These are phyloP conservation scores for Sclerotinia subarctica DNA, from an alignment of 2,329 filamentous ascomycete genomes.

Conservation along the genomic window DNA sequence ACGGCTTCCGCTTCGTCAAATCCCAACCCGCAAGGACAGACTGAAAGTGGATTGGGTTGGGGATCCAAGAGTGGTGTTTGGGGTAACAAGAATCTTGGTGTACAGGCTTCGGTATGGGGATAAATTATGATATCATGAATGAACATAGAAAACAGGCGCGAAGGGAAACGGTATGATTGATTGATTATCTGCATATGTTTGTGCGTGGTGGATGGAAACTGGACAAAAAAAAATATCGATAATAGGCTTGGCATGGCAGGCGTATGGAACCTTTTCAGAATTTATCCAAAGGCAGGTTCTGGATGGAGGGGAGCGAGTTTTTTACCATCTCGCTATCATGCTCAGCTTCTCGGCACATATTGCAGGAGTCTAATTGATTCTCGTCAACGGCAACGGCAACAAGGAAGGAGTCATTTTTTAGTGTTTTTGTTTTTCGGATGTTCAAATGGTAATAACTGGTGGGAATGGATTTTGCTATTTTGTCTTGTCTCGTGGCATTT, in stretches of 20 bases:
- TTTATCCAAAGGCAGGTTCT: constrained; percentile 19
- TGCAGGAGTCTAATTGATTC: constrained; percentile 6
- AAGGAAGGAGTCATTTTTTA: constrained; percentile 5
- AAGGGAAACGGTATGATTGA: constrained; percentile 14
- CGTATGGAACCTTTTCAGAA: constrained; percentile 21
- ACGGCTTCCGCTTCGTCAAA: constrained; percentile 59
- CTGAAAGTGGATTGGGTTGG: constrained; percentile 60
- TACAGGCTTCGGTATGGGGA: constrained; percentile 93
- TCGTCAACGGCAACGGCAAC: constrained; percentile 7
- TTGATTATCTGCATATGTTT: constrained; percentile 20
- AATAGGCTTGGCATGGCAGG: constrained; percentile 23
- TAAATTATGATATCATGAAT: constrained; percentile 43
- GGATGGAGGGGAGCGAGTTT: constrained; percentile 18
- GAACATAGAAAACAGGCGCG: constrained; percentile 18
- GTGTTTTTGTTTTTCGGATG: constrained; percentile 3
- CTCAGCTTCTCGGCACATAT: constrained; percentile 17
- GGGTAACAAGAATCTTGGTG: constrained; percentile 77
- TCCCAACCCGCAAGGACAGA: constrained; percentile 43
- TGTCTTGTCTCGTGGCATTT: constrained; percentile 14
- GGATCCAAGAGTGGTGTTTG: constrained; percentile 73
- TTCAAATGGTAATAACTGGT: constrained; percentile 15
- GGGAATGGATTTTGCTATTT: not conserved
- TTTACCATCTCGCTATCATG: constrained; percentile 12
- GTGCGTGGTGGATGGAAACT: constrained; percentile 10
- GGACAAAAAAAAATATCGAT: constrained; percentile 19